phyloP scores from a whole-genome alignment of 179 eudicot species.

The Patellifolia procumbens region DNA sequence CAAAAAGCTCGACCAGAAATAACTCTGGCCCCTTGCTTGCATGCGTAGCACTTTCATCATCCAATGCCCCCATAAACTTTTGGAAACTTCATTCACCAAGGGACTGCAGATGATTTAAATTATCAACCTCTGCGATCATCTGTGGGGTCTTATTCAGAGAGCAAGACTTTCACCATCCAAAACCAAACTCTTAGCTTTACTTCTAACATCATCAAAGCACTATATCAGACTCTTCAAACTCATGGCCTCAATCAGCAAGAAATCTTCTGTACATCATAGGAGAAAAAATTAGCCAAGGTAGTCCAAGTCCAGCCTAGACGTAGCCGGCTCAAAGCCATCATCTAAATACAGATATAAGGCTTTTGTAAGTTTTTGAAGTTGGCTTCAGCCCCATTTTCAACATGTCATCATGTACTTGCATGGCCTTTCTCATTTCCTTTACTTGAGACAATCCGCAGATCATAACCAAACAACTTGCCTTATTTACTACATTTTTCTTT shows the following conservation, averaged over 20 bases:
- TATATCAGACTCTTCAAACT: not conserved
- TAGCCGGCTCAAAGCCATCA: slow-evolving; percentile 30
- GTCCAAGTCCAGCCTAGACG: not conserved
- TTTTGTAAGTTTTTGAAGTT: slow-evolving; percentile 55
- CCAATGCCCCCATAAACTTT: not conserved
- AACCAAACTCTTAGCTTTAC: not conserved
- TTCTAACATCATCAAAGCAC: not conserved
- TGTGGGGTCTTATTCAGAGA: not conserved
- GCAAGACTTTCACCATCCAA: not conserved
- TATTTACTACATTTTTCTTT: slow-evolving; percentile 40
- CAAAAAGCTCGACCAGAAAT: not conserved
- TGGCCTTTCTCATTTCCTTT: slow-evolving; percentile 74
- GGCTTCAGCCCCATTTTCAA: slow-evolving; percentile 80
- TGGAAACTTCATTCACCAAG: not conserved
- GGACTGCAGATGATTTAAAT: not conserved
- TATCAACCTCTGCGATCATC: not conserved
- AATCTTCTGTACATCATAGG: not conserved
- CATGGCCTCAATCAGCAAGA: not conserved
- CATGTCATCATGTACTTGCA: slow-evolving; percentile 91
- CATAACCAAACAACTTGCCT: slow-evolving; percentile 67
- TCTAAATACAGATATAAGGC: slow-evolving; percentile 60
- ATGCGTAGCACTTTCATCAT: not conserved
- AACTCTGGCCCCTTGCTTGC: not conserved
- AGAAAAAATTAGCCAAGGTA: not conserved
- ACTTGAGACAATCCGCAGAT: slow-evolving; percentile 61